Base-by-base conservation (phyloP, 352 stramenopile species). In the Pythium brassicae region DNA sequence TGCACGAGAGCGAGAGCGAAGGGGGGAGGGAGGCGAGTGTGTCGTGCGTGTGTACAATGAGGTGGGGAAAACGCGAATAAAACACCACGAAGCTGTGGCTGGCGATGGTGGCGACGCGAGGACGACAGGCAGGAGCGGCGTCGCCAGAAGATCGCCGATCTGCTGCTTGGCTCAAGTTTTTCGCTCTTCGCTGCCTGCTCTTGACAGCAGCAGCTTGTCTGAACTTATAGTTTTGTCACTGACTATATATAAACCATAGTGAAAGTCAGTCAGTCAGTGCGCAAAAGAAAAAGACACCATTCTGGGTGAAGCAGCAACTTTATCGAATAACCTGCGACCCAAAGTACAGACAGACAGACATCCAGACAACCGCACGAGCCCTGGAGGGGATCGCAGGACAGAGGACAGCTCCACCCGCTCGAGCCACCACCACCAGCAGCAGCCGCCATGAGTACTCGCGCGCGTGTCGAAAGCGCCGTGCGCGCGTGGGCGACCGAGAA, bases 401-500 rank as follows among this genome's bases (percentile, higher is more conserved):
- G n/a, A n/a, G n/a, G n/a, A n/a, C n/a, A n/a, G n/a, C n/a, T 44
- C 17, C 6, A 43, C 7, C 14, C 37, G 37, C 37, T n/a, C 14
- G 14, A 19, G 15, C 37, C 22, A 12, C 32, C 44, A 23, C 25
- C 2, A 20, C 12, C n/a, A 37, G 25, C 20, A 12, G 3, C 51
- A 25, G 19, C 14, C 12, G 10, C 9, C 17, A 29, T 27, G 34
- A 42, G 23, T 20, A 20, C 32, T n/a, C 27, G 27, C 20, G 15
- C 23, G 19, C 37, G 42, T 8, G n/a, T 15, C 8, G 14, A 22
- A 19, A 20, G 19, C 25, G 25, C 29, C 32, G 19, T 34, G 34
- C 26, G 46, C 46, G 46, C 27, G 8, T 50, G 44, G 23, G 39
- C 27, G 45, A 37, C 39, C 42, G 51, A 66, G 29, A 10, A 43